These are phyloP conservation scores for Phytophthora colocasiae DNA, from an alignment of 352 stramenopile species.

Conservation along the genomic window DNA sequence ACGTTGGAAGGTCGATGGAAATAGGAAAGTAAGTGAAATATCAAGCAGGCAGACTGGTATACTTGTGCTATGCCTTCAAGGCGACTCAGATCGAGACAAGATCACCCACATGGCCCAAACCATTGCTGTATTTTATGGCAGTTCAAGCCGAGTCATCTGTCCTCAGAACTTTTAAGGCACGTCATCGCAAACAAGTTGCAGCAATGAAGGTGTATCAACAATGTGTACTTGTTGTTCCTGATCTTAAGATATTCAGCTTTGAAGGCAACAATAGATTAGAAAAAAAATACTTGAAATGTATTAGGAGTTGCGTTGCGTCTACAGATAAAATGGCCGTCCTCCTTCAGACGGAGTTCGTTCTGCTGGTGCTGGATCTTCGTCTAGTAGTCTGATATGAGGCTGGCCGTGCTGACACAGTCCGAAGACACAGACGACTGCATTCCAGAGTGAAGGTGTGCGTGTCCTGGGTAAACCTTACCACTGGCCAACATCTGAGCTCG, in stretches of 20 bases:
- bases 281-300: neutral
- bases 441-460: conserved; percentile 5
- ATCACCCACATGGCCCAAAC: neutral
- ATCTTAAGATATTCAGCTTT: no score
- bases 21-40: conserved; percentile 1
- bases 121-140: conserved; percentile 4
- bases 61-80: no score
- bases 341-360: neutral
- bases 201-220: no score
- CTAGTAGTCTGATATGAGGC: conserved; percentile 19
- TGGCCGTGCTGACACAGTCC: conserved; percentile 18
- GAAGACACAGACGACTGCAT: conserved; percentile 33
- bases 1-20: neutral
- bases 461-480: conserved; percentile 22
- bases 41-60: no score
- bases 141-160: conserved; percentile 5
- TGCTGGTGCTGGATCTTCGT: neutral
- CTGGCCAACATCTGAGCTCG: conserved; percentile 42
- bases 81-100: neutral
- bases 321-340: conserved; percentile 3
- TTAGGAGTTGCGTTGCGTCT: neutral
- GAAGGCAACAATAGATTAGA: neutral
- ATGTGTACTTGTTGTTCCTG: no score
- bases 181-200: neutral
- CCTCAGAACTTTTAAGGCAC: conserved; percentile 1